phyloP scores from a whole-genome alignment of 768 basidiomycete genomes.

The Psilocybe azurescens region DNA sequence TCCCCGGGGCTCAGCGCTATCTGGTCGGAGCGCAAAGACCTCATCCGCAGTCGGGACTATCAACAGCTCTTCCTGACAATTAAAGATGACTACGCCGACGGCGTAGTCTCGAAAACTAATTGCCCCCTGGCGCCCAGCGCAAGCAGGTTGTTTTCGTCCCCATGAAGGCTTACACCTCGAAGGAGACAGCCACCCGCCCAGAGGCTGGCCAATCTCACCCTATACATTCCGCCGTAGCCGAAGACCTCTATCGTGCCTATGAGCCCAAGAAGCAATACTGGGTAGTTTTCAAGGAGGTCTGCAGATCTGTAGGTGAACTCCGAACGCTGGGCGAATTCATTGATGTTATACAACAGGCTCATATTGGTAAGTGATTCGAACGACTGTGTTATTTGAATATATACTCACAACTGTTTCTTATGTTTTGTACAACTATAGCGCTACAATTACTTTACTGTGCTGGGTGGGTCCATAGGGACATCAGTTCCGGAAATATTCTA shows the following conservation, averaged over 20 bases:
- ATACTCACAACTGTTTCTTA: too few relatives aligned
- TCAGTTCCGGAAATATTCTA: too few relatives aligned
- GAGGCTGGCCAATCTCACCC: not conserved
- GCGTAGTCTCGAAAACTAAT: too few relatives aligned
- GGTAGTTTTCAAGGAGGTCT: not conserved
- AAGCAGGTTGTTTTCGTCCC: not conserved
- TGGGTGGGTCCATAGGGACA: too few relatives aligned
- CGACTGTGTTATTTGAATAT: too few relatives aligned
- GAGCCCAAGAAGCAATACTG: not conserved
- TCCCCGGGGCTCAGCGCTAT: not conserved
- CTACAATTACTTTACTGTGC: too few relatives aligned
- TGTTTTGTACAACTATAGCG: too few relatives aligned
- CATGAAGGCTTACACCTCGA: not conserved
- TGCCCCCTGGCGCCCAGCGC: too few relatives aligned
- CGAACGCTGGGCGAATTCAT: not conserved
- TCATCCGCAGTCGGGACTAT: not conserved
- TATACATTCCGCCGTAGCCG: not conserved
- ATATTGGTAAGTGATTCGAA: constrained; percentile 14
- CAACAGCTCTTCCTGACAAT: not conserved
- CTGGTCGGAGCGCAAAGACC: not conserved
- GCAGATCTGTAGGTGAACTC: not conserved
- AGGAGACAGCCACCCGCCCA: not conserved
- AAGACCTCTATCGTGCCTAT: not conserved
- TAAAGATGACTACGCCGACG: not conserved
- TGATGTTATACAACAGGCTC: not conserved